A percentile compares a stretch with the other conserved stretches of the same genome.
Conservation (phyloP, 371 early-diverging fungal species). For the Zychaea mexicana region DNA sequence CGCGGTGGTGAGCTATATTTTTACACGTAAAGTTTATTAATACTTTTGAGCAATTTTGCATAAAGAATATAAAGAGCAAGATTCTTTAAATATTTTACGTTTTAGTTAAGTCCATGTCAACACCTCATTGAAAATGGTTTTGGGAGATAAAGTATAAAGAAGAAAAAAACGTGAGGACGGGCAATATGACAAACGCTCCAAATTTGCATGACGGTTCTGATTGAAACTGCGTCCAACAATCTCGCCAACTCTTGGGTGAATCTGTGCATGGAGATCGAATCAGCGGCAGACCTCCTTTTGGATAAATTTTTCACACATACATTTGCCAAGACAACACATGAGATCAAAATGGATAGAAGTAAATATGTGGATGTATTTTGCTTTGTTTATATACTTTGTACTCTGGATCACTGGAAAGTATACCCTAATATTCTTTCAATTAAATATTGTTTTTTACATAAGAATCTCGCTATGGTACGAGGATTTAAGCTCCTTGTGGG, state of each 20-base stretch:
- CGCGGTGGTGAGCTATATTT: neutral
- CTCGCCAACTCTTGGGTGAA: no score
- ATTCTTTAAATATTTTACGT: neutral
- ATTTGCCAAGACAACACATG: no score
- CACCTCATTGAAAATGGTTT: neutral
- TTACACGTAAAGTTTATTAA: neutral
- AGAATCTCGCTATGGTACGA: conserved; percentile 94
- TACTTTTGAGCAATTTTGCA: neutral
- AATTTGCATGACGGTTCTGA: neutral
- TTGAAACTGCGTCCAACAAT: no score
- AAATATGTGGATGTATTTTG: no score
- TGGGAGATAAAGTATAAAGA: neutral
- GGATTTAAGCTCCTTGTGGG: conserved; percentile 93
- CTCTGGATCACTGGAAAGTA: no score
- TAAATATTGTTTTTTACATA: conserved; percentile 67
- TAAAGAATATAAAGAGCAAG: neutral
- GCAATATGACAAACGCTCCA: no score
- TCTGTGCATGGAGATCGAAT: no score
- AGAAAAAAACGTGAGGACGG: neutral
- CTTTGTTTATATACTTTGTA: no score
- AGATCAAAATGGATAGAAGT: no score
- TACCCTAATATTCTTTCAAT: neutral
- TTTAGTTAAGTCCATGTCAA: neutral
- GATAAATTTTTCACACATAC: no score
- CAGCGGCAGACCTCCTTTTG: no score